These are phyloP conservation scores for Trichocladium uniseriatum DNA, from an alignment of 495 filamentous ascomycete species.

Conservation along the genomic window DNA sequence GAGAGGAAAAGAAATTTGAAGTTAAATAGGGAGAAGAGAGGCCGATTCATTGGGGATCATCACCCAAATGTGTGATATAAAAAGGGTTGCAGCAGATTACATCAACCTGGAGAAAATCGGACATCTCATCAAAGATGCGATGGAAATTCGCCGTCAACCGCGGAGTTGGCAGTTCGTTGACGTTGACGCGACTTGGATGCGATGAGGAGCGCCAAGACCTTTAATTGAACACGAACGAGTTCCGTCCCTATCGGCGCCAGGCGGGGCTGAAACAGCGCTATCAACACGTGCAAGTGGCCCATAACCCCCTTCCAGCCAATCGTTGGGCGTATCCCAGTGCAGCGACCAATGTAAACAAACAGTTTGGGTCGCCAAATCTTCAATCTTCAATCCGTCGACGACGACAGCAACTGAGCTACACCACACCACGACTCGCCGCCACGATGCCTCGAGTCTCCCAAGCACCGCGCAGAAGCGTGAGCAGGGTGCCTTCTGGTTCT, in stretches of 20 bases:
- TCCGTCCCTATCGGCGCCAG: too few relatives aligned
- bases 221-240: too few relatives aligned
- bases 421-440: slow-evolving; percentile 7
- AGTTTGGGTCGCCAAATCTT: slow-evolving; percentile 2
- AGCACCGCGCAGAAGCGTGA: slow-evolving; percentile 43
- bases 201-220: background rate
- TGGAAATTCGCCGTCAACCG: too few relatives aligned
- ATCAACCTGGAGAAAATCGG: too few relatives aligned
- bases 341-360: slow-evolving; percentile 21
- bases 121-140: too few relatives aligned
- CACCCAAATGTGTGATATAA: too few relatives aligned
- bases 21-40: too few relatives aligned
- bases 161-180: too few relatives aligned
- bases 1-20: too few relatives aligned
- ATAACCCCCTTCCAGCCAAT: slow-evolving; percentile 4
- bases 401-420: slow-evolving; percentile 1
- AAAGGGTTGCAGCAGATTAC: too few relatives aligned
- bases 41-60: too few relatives aligned
- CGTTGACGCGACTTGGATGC: too few relatives aligned
- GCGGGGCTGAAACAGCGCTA: background rate
- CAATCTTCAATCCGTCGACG: slow-evolving; percentile 2
- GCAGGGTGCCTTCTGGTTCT: slow-evolving; percentile 40
- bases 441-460: slow-evolving; percentile 71
- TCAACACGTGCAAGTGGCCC: slow-evolving; percentile 5
- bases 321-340: background rate